A percentile compares a stretch with the other conserved stretches of the same genome.
These are phyloP conservation scores for Trichoderma sp. DNA, from an alignment of 2,329 filamentous ascomycete species.

Conservation along the genomic window DNA sequence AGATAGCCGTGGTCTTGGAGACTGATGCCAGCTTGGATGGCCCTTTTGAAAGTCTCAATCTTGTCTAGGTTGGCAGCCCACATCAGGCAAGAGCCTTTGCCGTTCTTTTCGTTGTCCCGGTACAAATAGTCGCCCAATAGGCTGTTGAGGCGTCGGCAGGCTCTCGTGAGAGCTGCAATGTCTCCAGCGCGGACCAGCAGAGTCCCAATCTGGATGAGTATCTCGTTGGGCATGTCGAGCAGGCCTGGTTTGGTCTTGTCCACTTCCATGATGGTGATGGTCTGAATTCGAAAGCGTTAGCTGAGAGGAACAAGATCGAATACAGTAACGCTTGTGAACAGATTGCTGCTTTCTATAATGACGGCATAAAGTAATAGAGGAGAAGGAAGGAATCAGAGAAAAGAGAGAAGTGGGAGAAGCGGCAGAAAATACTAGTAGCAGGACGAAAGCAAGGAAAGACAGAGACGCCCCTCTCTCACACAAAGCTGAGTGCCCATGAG, in stretches of 20 bases:
- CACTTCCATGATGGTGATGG: not conserved
- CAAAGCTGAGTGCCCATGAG: not conserved
- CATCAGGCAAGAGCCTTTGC: not conserved
- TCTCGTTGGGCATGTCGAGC: constrained; percentile 12
- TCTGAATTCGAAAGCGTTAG: not conserved
- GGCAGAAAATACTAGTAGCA: not conserved
- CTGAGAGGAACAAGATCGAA: not conserved
- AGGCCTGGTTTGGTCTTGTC: not conserved
- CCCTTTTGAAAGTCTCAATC: constrained; percentile 4
- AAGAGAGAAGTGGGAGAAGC: not conserved
- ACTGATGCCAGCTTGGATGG: constrained; percentile 12
- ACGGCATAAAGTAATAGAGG: not conserved
- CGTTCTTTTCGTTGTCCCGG: constrained; percentile 7
- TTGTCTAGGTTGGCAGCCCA: constrained; percentile 19
- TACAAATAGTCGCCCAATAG: constrained; percentile 24
- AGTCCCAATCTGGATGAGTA: constrained; percentile 15
- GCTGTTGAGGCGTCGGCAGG: constrained; percentile 10
- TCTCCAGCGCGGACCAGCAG: constrained; percentile 6
- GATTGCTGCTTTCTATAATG: not conserved
- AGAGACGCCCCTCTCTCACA: not conserved
- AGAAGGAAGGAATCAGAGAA: not conserved
- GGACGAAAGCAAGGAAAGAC: not conserved
- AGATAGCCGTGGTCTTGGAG: constrained; percentile 9
- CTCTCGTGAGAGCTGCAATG: constrained; percentile 13
- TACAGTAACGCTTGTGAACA: not conserved